Conservation (phyloP, 805 yeast species). For the Dipodascopsis tothii region DNA sequence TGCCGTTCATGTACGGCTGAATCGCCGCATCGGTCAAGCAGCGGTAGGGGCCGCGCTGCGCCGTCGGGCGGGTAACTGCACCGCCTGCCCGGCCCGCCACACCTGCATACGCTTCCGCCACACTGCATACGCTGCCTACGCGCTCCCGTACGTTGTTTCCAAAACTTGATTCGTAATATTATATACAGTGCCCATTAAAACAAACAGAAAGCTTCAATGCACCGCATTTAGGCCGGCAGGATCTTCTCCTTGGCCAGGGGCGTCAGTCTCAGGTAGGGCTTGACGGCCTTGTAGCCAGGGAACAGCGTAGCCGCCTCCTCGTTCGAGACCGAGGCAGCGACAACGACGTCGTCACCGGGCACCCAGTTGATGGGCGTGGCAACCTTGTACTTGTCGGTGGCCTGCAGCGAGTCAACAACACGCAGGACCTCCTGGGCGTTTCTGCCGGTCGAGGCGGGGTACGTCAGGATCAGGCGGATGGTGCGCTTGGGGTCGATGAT, state of each 20-base stretch:
- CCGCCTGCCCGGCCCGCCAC: too few species aligned
- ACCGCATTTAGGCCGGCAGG: slow-evolving; percentile 1
- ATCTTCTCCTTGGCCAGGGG: slow-evolving; percentile 18
- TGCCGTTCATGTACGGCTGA: too few species aligned
- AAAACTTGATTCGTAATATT: too few species aligned
- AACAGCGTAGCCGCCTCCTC: slow-evolving; percentile 78
- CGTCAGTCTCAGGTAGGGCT: slow-evolving; percentile 84
- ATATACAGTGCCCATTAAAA: not conserved
- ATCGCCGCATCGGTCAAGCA: too few species aligned
- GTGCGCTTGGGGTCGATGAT: slow-evolving; percentile 88
- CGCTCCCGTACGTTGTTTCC: too few species aligned
- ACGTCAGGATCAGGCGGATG: slow-evolving; percentile 76
- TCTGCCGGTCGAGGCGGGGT: slow-evolving; percentile 94
- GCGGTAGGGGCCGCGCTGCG: too few species aligned
- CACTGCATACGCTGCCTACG: too few species aligned
- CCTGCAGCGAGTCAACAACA: slow-evolving; percentile 83
- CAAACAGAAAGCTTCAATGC: not conserved
- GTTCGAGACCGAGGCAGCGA: slow-evolving; percentile 80
- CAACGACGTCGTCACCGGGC: slow-evolving; percentile 81
- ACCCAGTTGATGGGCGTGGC: slow-evolving; percentile 76
- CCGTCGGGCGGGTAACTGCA: too few species aligned
- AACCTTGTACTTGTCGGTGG: slow-evolving; percentile 77
- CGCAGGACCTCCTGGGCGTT: slow-evolving; percentile 90
- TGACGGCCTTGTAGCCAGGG: slow-evolving; percentile 81
- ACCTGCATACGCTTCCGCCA: too few species aligned